Percentiles rank a stretch among this genome's conserved stretches.
Evolutionary conservation across 495 filamentous ascomycete genomes (phyloP).

Genomic region (Hypoxylon lenormandii): DNA sequence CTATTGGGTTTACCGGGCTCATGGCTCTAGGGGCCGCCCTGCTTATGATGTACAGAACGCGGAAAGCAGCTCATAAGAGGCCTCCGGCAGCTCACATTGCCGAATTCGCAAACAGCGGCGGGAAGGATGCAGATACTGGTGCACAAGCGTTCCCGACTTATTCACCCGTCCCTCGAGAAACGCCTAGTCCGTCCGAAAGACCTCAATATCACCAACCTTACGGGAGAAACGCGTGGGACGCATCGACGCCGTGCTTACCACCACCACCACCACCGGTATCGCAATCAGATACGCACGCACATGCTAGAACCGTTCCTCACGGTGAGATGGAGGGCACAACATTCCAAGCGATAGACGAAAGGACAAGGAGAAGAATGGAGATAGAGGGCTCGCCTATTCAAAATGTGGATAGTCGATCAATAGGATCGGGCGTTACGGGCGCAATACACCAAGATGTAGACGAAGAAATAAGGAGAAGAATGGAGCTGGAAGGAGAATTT

Average conservation of each 20-base stretch:
- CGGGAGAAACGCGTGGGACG: constrained; percentile 32
- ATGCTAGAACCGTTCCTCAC: constrained; percentile 37
- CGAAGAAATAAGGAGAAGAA: constrained; percentile 19
- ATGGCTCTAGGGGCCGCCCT: constrained; percentile 37
- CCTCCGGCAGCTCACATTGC: constrained; percentile 17
- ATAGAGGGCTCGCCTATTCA: constrained; percentile 30
- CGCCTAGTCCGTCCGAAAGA: constrained; percentile 26
- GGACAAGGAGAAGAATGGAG: constrained; percentile 27
- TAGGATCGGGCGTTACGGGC: constrained; percentile 2
- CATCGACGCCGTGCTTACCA: constrained; percentile 21
- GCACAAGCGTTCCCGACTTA: constrained; percentile 27
- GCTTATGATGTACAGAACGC: constrained; percentile 39
- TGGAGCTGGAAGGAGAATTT: constrained; percentile 41
- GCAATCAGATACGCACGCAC: constrained; percentile 27
- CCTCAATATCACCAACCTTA: constrained; percentile 30
- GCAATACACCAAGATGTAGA: constrained; percentile 13
- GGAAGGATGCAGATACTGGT: constrained; percentile 24
- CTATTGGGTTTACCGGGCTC: constrained; percentile 41
- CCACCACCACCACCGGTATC: constrained; percentile 13
- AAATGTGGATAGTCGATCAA: constrained; percentile 13
- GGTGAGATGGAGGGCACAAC: constrained; percentile 39
- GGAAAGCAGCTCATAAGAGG: constrained; percentile 27
- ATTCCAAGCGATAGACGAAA: constrained; percentile 19
- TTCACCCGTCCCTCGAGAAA: constrained; percentile 17
- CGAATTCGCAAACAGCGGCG: constrained; percentile 23